These are phyloP conservation scores for Pichia sp. DNA, from an alignment of 1,139 yeast species.

Conservation along the genomic window DNA sequence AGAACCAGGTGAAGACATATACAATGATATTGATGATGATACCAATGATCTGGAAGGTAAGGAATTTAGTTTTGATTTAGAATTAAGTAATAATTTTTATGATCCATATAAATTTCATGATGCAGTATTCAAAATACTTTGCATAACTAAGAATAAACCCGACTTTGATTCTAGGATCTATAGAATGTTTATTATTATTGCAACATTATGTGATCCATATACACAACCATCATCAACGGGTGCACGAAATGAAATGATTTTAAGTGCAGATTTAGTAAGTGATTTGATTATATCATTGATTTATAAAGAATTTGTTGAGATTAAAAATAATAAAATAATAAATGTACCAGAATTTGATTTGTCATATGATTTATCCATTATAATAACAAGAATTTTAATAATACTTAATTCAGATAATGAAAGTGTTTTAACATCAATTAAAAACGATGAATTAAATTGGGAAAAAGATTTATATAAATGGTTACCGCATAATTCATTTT, in stretches of 20 bases:
- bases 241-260: conserved; percentile 30
- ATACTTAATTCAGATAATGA: conserved; percentile 45
- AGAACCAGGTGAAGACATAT: neutral
- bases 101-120: conserved; percentile 24
- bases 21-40: too few relatives aligned
- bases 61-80: conserved; percentile 25
- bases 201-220: conserved; percentile 54
- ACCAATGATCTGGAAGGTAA: conserved; percentile 6
- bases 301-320: conserved; percentile 20
- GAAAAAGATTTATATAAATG: conserved; percentile 39
- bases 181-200: conserved; percentile 27
- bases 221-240: conserved; percentile 67
- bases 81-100: conserved; percentile 18
- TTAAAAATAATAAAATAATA: neutral
- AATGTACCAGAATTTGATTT: conserved; percentile 33
- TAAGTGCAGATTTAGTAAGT: conserved; percentile 50
- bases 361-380: conserved; percentile 37
- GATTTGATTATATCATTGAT: conserved; percentile 44
- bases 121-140: conserved; percentile 21
- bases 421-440: conserved; percentile 36
- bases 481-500: conserved; percentile 44
- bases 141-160: conserved; percentile 14
- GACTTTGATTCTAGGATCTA: conserved; percentile 10
- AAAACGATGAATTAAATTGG: conserved; percentile 42
- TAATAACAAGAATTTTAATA: conserved; percentile 38